phyloP scores from a whole-genome alignment of 306 rosid genomes.

The Cucurbita maxima region DNA sequence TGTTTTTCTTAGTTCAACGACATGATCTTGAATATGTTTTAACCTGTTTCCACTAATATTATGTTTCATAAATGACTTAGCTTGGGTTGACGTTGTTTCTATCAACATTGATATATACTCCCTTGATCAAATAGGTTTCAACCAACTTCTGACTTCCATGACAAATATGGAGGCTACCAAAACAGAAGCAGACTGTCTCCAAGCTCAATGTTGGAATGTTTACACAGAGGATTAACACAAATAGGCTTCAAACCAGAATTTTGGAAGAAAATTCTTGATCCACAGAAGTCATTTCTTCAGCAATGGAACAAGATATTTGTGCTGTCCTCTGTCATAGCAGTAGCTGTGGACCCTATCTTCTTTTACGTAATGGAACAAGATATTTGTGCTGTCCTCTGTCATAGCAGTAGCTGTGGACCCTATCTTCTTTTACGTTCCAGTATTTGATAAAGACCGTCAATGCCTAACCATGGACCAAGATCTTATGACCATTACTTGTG shows the following conservation, averaged over 20 bases:
- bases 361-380: slow-evolving; percentile 64
- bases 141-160: background rate
- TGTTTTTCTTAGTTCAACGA: background rate
- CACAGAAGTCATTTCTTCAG: slow-evolving; percentile 69
- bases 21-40: too few relatives aligned
- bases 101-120: background rate
- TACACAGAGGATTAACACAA: slow-evolving; percentile 8
- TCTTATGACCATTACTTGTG: slow-evolving; percentile 36
- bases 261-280: slow-evolving; percentile 40
- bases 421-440: slow-evolving; percentile 58
- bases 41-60: too few relatives aligned
- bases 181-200: slow-evolving; percentile 25
- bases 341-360: slow-evolving; percentile 71
- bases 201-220: slow-evolving; percentile 5
- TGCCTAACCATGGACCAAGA: slow-evolving; percentile 27
- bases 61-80: background rate
- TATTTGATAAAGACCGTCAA: slow-evolving; percentile 3
- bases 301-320: slow-evolving; percentile 79
- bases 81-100: background rate
- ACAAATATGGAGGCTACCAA: slow-evolving; percentile 7
- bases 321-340: slow-evolving; percentile 54
- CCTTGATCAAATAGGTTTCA: background rate
- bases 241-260: slow-evolving; percentile 6
- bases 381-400: slow-evolving; percentile 59
- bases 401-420: slow-evolving; percentile 79